Base-by-base conservation (phyloP, 192 early-diverging fungal species). In the Mortierella antarctica region DNA sequence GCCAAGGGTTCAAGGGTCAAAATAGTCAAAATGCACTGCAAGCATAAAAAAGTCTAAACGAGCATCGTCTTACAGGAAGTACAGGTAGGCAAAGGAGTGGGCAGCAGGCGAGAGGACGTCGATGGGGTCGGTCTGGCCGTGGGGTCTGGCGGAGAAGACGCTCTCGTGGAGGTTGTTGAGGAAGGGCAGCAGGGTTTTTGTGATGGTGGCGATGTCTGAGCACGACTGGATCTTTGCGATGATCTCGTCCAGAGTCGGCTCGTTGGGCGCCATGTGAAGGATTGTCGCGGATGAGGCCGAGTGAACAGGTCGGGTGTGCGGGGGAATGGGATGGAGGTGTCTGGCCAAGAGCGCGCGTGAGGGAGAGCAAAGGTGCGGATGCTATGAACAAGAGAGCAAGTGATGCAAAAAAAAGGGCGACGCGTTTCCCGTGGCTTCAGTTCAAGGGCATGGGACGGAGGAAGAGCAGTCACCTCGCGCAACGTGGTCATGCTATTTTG, bases 81-180 rank as follows among this genome's bases (percentile, higher is more conserved):
- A 83, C 0, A 86, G 62, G 65, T 85, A 88, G n/a, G 82, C 87
- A 41, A 85, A 63, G 23, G 77, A 83, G 50, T 88, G 78, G 6
- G 18, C 40, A 2, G 62, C 54, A 40, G 87, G 87, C 15, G 70
- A 73, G 45, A 88, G 71, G 18, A 78, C 61, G 13, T 74, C 78
- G 9, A 88, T 42, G 13, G 85, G 85, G 75, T 88, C 85, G 23
- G 63, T 62, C 23, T 76, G 70, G 23, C 62, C 64, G 13, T 66
- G 57, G 39, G 76, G 18, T 48, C 58, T 44, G 18, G 69, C 57
- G 8, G 61, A 23, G 51, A 79, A 79, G 60, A 79, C 62, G 18
- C 61, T 23, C n/a, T 79, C 76, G 15, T 60, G 61, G 50, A 79
- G 68, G 69, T 79, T 55, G 31, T 79, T 79, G 57, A 79, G 69